Percentiles rank a stretch among this genome's conserved stretches.
Conservation (phyloP, 495 filamentous ascomycete genomes). For the Oleoguttula mirabilis region DNA sequence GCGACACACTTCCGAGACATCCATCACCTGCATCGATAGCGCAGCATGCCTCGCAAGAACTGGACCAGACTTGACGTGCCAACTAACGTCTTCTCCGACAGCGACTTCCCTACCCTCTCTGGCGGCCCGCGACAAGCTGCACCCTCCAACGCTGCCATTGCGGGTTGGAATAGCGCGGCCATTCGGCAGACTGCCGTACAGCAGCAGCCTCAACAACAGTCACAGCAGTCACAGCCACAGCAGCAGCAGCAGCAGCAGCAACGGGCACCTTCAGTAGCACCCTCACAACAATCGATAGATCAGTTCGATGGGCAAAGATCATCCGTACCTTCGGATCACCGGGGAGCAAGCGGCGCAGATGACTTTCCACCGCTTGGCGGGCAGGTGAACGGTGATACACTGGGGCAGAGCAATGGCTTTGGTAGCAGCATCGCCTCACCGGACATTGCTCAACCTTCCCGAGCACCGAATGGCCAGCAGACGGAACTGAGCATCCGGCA, state of each 20-base stretch:
- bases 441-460: background rate
- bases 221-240: background rate
- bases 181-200: conserved; percentile 7
- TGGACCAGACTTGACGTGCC: too few species aligned
- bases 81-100: conserved; percentile 7
- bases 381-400: conserved; percentile 53
- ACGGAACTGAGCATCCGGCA: conserved; percentile 10
- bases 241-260: conserved; percentile 12
- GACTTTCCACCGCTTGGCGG: conserved; percentile 77
- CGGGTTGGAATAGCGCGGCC: conserved; percentile 15
- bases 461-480: conserved; percentile 10
- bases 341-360: conserved; percentile 32
- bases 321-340: conserved; percentile 5
- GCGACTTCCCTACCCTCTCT: conserved; percentile 19
- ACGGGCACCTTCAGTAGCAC: conserved; percentile 17
- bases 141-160: conserved; percentile 3
- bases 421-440: conserved; percentile 35
- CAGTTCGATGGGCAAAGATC: conserved; percentile 13
- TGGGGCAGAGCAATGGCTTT: conserved; percentile 52
- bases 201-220: conserved; percentile 1
- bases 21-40: too few species aligned
- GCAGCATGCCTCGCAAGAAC: too few species aligned
- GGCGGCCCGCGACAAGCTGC: conserved; percentile 15
- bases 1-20: too few species aligned
- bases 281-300: conserved; percentile 16